phyloP scores from a whole-genome alignment of 768 basidiomycete species.

The Pisolithus marmoratus region DNA sequence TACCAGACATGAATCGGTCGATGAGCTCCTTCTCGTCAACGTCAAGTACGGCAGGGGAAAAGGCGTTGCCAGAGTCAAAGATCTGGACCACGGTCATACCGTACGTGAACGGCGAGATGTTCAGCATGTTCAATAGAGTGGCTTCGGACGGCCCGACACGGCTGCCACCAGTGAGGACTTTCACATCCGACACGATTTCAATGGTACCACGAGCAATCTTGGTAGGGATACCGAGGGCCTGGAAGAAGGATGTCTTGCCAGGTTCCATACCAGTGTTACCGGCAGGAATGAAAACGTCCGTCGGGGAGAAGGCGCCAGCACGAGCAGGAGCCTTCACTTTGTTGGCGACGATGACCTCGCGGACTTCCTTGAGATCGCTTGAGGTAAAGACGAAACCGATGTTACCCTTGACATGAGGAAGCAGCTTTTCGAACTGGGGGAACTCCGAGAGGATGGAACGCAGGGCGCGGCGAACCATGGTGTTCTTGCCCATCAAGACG shows the following conservation, averaged over 20 bases:
- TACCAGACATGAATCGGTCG: slow-evolving; percentile 85
- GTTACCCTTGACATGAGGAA: slow-evolving; percentile 95
- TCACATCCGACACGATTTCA: slow-evolving; percentile 96
- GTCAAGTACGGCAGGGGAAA: slow-evolving; percentile 87
- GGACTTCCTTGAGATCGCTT: slow-evolving; percentile 88
- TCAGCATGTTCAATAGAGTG: slow-evolving; percentile 97
- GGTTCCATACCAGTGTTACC: slow-evolving; percentile 99
- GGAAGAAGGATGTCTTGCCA: slow-evolving; percentile 99
- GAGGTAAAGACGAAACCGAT: slow-evolving; percentile 98
- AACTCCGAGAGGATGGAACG: slow-evolving; percentile 83
- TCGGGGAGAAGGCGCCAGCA: slow-evolving; percentile 93
- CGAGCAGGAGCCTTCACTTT: slow-evolving; percentile 98
- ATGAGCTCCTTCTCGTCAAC: slow-evolving; percentile 88
- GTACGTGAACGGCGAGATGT: slow-evolving; percentile 99
- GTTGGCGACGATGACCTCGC: slow-evolving; percentile 91
- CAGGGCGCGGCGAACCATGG: slow-evolving; percentile 98
- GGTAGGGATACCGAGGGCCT: slow-evolving; percentile 98
- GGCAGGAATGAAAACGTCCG: slow-evolving; percentile 86
- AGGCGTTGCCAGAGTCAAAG: slow-evolving; percentile 89
- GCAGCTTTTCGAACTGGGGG: slow-evolving; percentile 94
- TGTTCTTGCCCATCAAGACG: slow-evolving; percentile 99
- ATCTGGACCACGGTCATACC: slow-evolving; percentile 99
- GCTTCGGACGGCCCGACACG: slow-evolving; percentile 98
- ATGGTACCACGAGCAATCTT: slow-evolving; percentile 99
- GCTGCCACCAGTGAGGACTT: slow-evolving; percentile 87